Evolutionary conservation across 202 grass and related monocot genomes (phyloP).

Genomic region (Zizania palustris): DNA sequence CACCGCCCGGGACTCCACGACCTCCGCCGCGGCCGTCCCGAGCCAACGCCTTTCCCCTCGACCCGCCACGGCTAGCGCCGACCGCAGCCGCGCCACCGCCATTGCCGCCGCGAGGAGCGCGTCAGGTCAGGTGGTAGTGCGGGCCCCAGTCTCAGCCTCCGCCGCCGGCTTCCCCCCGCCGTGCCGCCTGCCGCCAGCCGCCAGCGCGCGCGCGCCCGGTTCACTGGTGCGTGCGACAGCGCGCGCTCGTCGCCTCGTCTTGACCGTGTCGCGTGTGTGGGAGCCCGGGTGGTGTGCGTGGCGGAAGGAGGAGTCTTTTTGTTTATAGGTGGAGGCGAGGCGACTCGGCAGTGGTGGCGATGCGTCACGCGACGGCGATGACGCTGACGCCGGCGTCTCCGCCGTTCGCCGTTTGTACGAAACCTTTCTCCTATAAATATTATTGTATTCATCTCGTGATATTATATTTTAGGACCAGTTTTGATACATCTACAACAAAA

Average conservation of each 20-base stretch:
- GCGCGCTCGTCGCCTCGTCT: neutral
- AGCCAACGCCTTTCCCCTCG: conserved; percentile 13
- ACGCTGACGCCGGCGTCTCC: neutral
- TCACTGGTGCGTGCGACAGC: neutral
- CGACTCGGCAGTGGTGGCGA: neutral
- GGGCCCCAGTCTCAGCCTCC: conserved; percentile 5
- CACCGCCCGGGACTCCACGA: neutral
- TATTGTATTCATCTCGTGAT: too few species aligned
- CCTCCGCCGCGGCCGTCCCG: conserved; percentile 37
- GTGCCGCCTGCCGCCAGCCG: conserved; percentile 35
- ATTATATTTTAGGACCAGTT: too few species aligned
- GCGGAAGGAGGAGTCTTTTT: neutral
- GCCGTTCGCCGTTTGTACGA: too few species aligned
- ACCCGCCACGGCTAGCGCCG: neutral
- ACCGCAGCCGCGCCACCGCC: neutral
- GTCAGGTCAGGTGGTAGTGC: too few species aligned
- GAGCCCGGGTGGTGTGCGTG: neutral
- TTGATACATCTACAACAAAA: too few species aligned
- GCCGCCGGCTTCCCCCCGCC: too few species aligned
- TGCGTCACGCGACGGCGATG: neutral
- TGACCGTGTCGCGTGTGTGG: neutral
- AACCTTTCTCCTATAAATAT: too few species aligned
- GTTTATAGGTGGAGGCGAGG: conserved; percentile 32
- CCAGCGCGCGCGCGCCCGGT: neutral
- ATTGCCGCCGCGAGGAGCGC: conserved; percentile 1